Evolutionary conservation across 257 asterid species (phyloP), one percentile per base, ranked within the genome.

Genomic region (Petunia axillaris): DNA sequence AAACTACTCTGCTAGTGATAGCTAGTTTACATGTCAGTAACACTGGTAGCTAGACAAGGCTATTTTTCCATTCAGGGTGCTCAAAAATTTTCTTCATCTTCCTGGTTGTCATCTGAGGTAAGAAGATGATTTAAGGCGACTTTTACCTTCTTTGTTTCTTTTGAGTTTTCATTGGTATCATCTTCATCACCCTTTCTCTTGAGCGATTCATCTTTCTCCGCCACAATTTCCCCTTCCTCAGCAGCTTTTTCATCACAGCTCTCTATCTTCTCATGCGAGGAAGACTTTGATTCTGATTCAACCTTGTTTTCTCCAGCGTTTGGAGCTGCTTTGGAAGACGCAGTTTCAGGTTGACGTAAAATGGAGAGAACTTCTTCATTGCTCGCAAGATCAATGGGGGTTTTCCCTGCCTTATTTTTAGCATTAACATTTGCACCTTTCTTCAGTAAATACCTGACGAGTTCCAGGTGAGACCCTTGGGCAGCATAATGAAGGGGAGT

Each of bases 401-500:
- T 83, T 75, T 90, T 92, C 40, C 97, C 99, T 78, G 98, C 93
- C 90, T 91, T 91, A 89, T 94, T 96, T 88, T 86, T 93, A 3
- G 81, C 53, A 59, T 90, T 65, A 75, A 79, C 79, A 85, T 87
- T 88, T 40, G 96, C 89, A 5, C 98, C 97, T 90, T 94, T 92
- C 87, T 88, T 92, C 83, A 92, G 64, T 89, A 96, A 84, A 78
- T 96, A 94, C 78, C 88, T 92, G 65, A 93, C 89, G 35, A 94
- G 94, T 53, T 94, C 97, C 46, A 86, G 8, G 81, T 92, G 85
- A 4, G 98, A 92, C 41, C 98, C 99, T 83, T 96, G 99, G 38
- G 91, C 95, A 43, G 99, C 97, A 75, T 91, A 96, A 86, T 96
- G 99, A 80, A 96, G 93, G 68, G 98, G 90, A 40, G 91, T 92